These are phyloP conservation scores for Metrosideros polymorpha DNA, from an alignment of 441 rosid genomes.

Conservation along the genomic window DNA sequence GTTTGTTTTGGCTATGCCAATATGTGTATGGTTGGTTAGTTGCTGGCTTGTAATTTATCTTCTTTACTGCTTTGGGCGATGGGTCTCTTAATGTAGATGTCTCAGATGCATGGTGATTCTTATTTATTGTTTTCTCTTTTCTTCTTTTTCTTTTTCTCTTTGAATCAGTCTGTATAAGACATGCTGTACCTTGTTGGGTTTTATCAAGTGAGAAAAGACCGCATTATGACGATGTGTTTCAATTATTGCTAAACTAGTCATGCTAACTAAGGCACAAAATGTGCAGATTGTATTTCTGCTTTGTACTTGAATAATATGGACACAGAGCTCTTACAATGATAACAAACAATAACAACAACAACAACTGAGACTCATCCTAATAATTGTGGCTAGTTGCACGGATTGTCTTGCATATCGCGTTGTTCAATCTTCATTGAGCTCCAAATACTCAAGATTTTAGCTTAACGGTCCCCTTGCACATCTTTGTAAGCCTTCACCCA, in stretches of 20 bases:
- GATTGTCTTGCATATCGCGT: not conserved
- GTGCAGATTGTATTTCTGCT: not conserved
- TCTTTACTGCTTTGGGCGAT: not conserved
- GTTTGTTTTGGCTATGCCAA: not conserved
- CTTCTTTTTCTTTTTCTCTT: not conserved
- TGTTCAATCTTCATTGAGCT: not conserved
- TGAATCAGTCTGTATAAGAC: not conserved
- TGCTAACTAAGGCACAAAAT: not conserved
- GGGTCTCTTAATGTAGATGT: not conserved
- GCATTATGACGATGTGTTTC: not conserved
- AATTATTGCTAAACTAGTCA: not conserved
- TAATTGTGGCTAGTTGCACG: not conserved
- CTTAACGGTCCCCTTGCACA: not conserved
- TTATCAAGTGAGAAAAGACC: not conserved
- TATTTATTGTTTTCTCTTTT: not conserved
- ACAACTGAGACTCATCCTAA: not conserved
- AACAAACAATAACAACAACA: not conserved
- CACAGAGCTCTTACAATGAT: not conserved
- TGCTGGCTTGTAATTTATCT: not conserved
- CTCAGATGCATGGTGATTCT: not conserved
- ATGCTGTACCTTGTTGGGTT: not conserved
- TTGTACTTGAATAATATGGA: not conserved
- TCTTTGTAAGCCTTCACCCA: not conserved
- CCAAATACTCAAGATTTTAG: not conserved
- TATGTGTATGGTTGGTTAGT: not conserved